Conservation (phyloP, 2,329 filamentous ascomycete genomes). For the Pezicula neosporulosa region DNA sequence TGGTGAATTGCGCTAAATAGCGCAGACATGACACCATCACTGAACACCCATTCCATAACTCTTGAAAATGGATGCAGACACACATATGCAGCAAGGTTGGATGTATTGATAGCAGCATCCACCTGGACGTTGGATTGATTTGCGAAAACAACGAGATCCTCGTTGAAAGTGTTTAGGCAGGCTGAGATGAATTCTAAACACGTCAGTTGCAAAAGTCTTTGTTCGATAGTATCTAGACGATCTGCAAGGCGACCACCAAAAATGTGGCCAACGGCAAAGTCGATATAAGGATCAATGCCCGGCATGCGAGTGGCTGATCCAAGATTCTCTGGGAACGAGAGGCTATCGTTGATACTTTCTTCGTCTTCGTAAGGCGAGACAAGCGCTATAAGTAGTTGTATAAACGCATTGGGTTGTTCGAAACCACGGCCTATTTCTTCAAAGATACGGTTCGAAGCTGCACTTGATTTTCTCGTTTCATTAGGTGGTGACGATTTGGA, state of each 20-base stretch:
- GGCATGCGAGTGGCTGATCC: constrained; percentile 74
- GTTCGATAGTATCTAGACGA: constrained; percentile 63
- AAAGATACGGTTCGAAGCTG: constrained; percentile 64
- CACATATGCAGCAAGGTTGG: constrained; percentile 75
- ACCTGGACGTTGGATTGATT: constrained; percentile 74
- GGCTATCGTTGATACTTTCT: constrained; percentile 62
- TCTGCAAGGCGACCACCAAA: constrained; percentile 59
- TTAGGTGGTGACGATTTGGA: constrained; percentile 31
- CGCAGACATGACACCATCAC: constrained; percentile 78
- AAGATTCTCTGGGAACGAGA: constrained; percentile 85
- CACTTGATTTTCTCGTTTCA: constrained; percentile 15
- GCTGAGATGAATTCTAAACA: constrained; percentile 81
- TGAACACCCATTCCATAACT: constrained; percentile 98
- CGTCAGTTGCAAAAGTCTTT: constrained; percentile 69
- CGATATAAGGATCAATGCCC: constrained; percentile 88
- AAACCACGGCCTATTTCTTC: constrained; percentile 74
- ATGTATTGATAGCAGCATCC: constrained; percentile 70
- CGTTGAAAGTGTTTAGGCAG: constrained; percentile 86
- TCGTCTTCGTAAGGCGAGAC: constrained; percentile 62
- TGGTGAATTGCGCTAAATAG: constrained; percentile 79
- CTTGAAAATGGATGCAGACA: constrained; percentile 88
- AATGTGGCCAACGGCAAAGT: constrained; percentile 81
- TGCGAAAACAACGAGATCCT: constrained; percentile 82
- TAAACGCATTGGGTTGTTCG: constrained; percentile 82
- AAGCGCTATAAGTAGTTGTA: constrained; percentile 71